Conservation (phyloP, 2,329 filamentous ascomycete genomes). For the Sclerotinia trifoliorum region DNA sequence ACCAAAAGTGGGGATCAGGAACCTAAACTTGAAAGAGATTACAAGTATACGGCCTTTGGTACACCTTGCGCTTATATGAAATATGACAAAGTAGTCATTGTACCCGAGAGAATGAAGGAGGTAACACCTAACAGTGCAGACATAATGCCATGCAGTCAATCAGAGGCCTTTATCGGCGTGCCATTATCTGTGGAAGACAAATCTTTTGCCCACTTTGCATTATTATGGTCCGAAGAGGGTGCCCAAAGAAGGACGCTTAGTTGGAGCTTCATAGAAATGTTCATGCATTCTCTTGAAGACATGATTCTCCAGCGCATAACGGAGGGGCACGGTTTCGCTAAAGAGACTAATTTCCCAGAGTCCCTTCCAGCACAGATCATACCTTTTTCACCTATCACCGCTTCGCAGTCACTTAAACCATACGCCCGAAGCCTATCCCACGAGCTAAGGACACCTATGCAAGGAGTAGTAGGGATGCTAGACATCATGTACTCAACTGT, state of each 20-base stretch:
- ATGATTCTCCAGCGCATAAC: constrained; percentile 59
- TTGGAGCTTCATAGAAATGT: constrained; percentile 67
- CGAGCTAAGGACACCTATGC: constrained; percentile 71
- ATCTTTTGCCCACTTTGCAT: constrained; percentile 68
- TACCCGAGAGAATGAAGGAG: constrained; percentile 59
- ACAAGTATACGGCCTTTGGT: constrained; percentile 62
- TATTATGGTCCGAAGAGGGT: constrained; percentile 68
- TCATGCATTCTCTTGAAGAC: constrained; percentile 68
- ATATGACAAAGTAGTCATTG: constrained; percentile 68
- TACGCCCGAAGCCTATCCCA: constrained; percentile 72
- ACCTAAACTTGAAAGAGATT: constrained; percentile 55
- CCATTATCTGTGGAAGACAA: constrained; percentile 64
- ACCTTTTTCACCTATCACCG: constrained; percentile 55
- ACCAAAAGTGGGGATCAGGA: constrained; percentile 58
- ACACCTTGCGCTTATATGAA: constrained; percentile 67
- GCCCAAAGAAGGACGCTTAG: constrained; percentile 54
- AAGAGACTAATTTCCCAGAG: constrained; percentile 36
- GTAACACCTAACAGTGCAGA: constrained; percentile 62
- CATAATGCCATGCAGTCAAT: constrained; percentile 52
- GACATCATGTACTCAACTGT: constrained; percentile 75
- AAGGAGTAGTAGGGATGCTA: constrained; percentile 73
- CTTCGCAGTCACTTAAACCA: constrained; percentile 65
- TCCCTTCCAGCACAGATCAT: constrained; percentile 45
- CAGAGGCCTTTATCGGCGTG: constrained; percentile 65
- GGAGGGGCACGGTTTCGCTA: constrained; percentile 50